Base-by-base conservation (phyloP, 2,329 filamentous ascomycete species). In the Arthrinium phaeospermum region DNA sequence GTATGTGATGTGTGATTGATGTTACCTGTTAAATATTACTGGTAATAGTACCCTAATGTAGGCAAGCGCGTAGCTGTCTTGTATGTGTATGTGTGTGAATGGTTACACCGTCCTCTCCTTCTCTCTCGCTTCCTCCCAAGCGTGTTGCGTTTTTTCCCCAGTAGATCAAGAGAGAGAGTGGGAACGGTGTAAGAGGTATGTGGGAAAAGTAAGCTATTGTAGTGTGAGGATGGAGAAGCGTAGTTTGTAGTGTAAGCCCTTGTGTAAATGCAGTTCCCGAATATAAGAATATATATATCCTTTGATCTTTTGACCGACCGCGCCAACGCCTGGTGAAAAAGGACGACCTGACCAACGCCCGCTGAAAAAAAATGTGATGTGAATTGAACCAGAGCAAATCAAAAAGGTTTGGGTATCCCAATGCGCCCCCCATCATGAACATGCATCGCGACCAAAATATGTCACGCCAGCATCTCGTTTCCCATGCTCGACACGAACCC, bases 321-420 rank as follows among this genome's bases (percentile, higher is more conserved):
- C 34, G 22, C 57, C 57, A 64, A 64, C 57, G 57, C 57, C 57
- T 22, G 44, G 14, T 34, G 22, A 69, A 69, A 47, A 34, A 68
- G 24, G 64, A 46, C 22, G 34, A 37, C 64, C 67, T n/a, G 67
- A 68, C 67, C 57, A 64, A 64, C 57, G 57, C 57, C 57, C 57
- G 44, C 45, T 49, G 44, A 69, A 37, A 69, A 68, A 19, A 61
- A 22, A 2, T 12, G 8, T 61, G 27, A 19, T 41, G n/a, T 41
- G 57, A 64, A 64, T 30, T 13, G 57, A 64, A 64, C 10, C 57
- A 61, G 27, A 61, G 27, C 27, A 61, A 41, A 64, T 41, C 30
- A 64, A 41, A 64, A 41, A 64, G 57, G 57, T 46, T 69, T 69
- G 67, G 67, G 67, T 69, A 69, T 69, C 67, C 67, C 67, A 37